Evolutionary conservation across 106 monocot genomes (phyloP).

Genomic region (Ottelia alismoides): DNA sequence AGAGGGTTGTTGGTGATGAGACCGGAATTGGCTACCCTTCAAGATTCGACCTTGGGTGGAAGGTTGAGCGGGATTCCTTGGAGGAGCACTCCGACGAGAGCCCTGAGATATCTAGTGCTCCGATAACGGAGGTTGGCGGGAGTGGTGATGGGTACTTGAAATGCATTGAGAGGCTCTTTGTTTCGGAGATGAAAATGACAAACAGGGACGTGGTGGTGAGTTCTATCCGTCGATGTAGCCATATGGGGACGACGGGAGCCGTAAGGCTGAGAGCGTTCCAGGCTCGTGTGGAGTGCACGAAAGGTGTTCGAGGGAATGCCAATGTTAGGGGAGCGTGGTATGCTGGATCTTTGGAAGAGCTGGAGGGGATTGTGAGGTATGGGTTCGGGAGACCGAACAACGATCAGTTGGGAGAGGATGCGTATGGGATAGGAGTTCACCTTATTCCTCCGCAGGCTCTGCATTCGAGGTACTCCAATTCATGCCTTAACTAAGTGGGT

Average conservation of each 20-base stretch:
- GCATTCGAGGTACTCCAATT: slow-evolving; percentile 23
- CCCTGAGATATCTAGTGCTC: neutral
- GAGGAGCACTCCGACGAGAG: slow-evolving; percentile 21
- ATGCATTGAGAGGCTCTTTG: slow-evolving; percentile 22
- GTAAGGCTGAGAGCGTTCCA: slow-evolving; percentile 21
- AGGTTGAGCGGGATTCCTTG: neutral
- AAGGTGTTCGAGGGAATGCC: slow-evolving; percentile 22
- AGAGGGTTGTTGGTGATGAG: neutral
- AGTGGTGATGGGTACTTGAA: slow-evolving; percentile 11
- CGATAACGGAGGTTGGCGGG: slow-evolving; percentile 11
- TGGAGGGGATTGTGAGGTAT: slow-evolving; percentile 15
- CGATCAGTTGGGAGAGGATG: slow-evolving; percentile 6
- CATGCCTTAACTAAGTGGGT: neutral
- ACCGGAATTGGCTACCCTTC: neutral
- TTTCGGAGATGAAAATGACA: slow-evolving; percentile 6
- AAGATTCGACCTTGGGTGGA: neutral
- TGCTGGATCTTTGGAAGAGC: slow-evolving; percentile 9
- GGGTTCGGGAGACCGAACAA: slow-evolving; percentile 36
- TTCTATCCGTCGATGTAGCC: slow-evolving; percentile 16
- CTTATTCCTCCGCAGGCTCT: slow-evolving; percentile 35
- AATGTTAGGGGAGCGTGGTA: slow-evolving; percentile 60
- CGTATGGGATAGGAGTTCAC: slow-evolving; percentile 41
- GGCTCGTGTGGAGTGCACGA: slow-evolving; percentile 11
- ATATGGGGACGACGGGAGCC: neutral
- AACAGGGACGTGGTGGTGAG: slow-evolving; percentile 12